A percentile compares a stretch with the other conserved stretches of the same genome.
Evolutionary conservation across 2,329 filamentous ascomycete genomes (phyloP).

Genomic region (Ophiostoma novo-ulmi): DNA sequence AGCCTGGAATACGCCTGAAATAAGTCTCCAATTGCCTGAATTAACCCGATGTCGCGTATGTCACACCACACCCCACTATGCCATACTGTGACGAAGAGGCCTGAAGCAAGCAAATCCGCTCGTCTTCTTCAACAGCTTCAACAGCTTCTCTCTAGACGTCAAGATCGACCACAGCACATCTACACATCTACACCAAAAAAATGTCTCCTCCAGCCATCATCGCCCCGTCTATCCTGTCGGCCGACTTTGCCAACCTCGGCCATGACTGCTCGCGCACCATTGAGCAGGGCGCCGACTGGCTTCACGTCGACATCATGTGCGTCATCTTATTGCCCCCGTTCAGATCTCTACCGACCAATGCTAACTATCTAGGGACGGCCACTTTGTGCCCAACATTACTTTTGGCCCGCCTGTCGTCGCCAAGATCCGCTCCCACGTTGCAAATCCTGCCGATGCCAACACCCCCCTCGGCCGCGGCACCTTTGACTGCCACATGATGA

Average conservation of each 20-base stretch:
- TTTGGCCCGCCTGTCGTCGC: conserved; percentile 93
- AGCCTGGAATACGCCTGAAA: not conserved
- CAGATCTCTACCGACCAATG: not conserved
- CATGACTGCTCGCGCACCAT: conserved; percentile 84
- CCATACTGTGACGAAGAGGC: not conserved
- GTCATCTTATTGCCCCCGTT: conserved; percentile 22
- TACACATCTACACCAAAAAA: not conserved
- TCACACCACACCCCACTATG: conserved; percentile 11
- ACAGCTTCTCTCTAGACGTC: not conserved
- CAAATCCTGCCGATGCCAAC: conserved; percentile 47
- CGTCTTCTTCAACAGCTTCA: conserved; percentile 1
- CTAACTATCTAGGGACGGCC: conserved; percentile 68
- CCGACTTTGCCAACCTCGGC: conserved; percentile 87
- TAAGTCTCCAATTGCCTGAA: not conserved
- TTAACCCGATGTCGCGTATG: not conserved
- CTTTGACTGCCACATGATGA: conserved; percentile 99
- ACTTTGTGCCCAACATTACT: conserved; percentile 98
- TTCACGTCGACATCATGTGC: conserved; percentile 88
- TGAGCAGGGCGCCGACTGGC: conserved; percentile 79
- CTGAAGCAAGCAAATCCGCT: not conserved
- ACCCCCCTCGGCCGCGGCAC: conserved; percentile 73
- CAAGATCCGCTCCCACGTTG: conserved; percentile 83
- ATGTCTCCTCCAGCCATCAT: conserved; percentile 94
- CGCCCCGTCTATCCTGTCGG: conserved; percentile 94
- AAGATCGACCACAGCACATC: not conserved